A percentile compares a stretch with the other conserved stretches of the same genome.
These are phyloP conservation scores for Rosa persica DNA, from an alignment of 306 rosid species.

Conservation along the genomic window DNA sequence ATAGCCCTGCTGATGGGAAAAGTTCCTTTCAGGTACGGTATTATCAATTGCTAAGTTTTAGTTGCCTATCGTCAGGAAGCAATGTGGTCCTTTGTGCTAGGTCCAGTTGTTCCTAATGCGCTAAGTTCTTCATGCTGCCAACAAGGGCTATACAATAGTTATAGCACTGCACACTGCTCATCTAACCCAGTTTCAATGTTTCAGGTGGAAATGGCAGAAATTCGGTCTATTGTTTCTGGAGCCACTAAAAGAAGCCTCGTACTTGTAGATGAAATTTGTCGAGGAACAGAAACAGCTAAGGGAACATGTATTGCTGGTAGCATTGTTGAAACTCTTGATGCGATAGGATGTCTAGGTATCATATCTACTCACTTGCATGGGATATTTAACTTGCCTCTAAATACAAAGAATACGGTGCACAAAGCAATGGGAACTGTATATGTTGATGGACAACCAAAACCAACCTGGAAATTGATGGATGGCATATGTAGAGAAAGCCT, in stretches of 20 bases:
- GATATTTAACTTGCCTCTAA: slow-evolving; percentile 71
- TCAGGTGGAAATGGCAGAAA: slow-evolving; percentile 97
- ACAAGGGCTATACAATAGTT: not conserved
- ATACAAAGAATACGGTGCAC: slow-evolving; percentile 53
- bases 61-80: not conserved
- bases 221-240: slow-evolving; percentile 71
- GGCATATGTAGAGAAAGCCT: slow-evolving; percentile 94
- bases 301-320: slow-evolving; percentile 99
- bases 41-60: slow-evolving; percentile 15
- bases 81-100: slow-evolving; percentile 7
- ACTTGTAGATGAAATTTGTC: slow-evolving; percentile 93
- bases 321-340: slow-evolving; percentile 77
- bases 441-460: slow-evolving; percentile 65
- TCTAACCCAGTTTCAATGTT: slow-evolving; percentile 22
- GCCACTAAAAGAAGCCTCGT: slow-evolving; percentile 79
- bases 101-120: not conserved
- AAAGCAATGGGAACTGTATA: slow-evolving; percentile 80
- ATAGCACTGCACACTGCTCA: not conserved
- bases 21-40: slow-evolving; percentile 95
- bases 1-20: slow-evolving; percentile 96
- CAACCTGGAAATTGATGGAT: slow-evolving; percentile 80
- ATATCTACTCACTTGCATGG: slow-evolving; percentile 97
- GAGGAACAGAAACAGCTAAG: slow-evolving; percentile 96
- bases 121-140: not conserved
- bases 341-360: slow-evolving; percentile 80